Conservation (phyloP, 257 asterid species). For the Ligustrum vulgare region DNA sequence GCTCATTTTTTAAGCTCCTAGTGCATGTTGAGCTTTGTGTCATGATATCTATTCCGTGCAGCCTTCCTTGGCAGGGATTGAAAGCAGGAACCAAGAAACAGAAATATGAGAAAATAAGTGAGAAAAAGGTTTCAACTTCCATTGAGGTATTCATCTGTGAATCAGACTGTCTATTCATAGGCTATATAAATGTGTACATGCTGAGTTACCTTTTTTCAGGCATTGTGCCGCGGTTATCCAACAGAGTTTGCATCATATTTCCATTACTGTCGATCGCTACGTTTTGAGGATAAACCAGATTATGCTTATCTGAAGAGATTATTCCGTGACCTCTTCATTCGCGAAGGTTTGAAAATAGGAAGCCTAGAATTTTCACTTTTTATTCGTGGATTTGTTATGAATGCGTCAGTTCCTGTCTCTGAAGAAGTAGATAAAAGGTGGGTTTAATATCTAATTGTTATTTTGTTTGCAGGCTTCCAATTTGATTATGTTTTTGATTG, state of each 20-base stretch:
- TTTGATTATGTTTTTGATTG: constrained; percentile 97
- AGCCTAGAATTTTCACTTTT: constrained; percentile 8
- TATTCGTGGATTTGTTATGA: not conserved
- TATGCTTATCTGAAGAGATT: constrained; percentile 95
- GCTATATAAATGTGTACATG: constrained; percentile 20
- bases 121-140: constrained; percentile 91
- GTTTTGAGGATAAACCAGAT: constrained; percentile 94
- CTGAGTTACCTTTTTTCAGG: constrained; percentile 42
- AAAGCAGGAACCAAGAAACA: constrained; percentile 97
- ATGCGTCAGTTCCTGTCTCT: not conserved
- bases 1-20: constrained; percentile 21
- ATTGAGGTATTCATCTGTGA: constrained; percentile 64
- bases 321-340: constrained; percentile 96
- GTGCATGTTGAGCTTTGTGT: constrained; percentile 27
- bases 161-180: constrained; percentile 9
- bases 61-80: constrained; percentile 98
- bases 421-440: not conserved
- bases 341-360: constrained; percentile 64
- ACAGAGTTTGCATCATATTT: constrained; percentile 96
- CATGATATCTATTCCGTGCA: constrained; percentile 45
- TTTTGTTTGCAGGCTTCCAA: constrained; percentile 69
- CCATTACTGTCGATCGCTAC: constrained; percentile 95
- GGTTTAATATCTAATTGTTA: constrained; percentile 4
- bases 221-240: constrained; percentile 87
- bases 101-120: constrained; percentile 93